phyloP scores from a whole-genome alignment of 2,329 filamentous ascomycete genomes.

The Curvularia lunata region DNA sequence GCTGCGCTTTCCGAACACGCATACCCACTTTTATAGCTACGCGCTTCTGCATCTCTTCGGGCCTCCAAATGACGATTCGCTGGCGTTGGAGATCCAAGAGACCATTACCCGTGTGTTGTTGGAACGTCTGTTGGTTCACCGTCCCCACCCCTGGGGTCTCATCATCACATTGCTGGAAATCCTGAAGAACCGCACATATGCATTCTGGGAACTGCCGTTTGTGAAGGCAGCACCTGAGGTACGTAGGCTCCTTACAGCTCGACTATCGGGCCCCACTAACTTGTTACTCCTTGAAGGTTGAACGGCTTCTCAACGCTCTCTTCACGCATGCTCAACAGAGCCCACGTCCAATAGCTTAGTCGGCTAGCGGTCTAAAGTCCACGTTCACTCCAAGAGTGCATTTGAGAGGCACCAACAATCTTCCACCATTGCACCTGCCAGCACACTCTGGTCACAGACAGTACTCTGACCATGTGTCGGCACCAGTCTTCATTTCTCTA shows the following conservation, averaged over 20 bases:
- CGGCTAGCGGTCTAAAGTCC: conserved; percentile 8
- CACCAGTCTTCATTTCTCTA: conserved; percentile 22
- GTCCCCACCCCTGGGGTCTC: conserved; percentile 95
- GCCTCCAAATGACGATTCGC: conserved; percentile 60
- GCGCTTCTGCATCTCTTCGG: conserved; percentile 83
- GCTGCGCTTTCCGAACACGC: conserved; percentile 84
- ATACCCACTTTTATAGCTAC: conserved; percentile 93
- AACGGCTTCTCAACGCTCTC: conserved; percentile 54
- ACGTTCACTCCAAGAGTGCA: conserved; percentile 24
- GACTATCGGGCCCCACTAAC: conserved; percentile 20
- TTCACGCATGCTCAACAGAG: conserved; percentile 57
- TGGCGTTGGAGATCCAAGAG: conserved; percentile 81
- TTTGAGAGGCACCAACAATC: conserved; percentile 23
- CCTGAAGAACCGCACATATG: conserved; percentile 86
- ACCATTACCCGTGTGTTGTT: conserved; percentile 88
- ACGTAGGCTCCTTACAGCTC: conserved; percentile 22
- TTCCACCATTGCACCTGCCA: conserved; percentile 45
- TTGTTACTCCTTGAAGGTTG: conserved; percentile 46
- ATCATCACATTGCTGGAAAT: conserved; percentile 88
- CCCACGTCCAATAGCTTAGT: conserved; percentile 48
- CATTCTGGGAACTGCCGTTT: conserved; percentile 91
- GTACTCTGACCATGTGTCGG: conserved; percentile 28
- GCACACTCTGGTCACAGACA: conserved; percentile 35
- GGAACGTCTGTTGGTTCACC: conserved; percentile 85
- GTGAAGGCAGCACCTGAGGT: conserved; percentile 87